A percentile compares a stretch with the other conserved stretches of the same genome.
phyloP scores from a whole-genome alignment of 495 filamentous ascomycete species.

The Neurospora tetraspora region DNA sequence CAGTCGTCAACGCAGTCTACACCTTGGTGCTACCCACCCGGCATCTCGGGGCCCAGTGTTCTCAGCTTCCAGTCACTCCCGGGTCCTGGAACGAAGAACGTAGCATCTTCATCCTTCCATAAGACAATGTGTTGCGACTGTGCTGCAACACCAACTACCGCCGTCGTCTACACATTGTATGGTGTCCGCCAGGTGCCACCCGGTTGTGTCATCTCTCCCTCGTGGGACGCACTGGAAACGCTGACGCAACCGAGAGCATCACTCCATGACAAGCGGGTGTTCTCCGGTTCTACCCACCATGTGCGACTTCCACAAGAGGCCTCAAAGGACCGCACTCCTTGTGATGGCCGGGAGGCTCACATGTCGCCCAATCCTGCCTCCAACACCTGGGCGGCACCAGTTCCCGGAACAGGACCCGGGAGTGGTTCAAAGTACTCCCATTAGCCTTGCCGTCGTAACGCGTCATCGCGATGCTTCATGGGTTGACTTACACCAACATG shows the following conservation, averaged over 20 bases:
- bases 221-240: neutral
- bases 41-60: neutral
- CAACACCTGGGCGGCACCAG: neutral
- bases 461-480: neutral
- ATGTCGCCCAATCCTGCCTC: neutral
- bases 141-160: neutral
- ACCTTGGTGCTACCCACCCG: neutral
- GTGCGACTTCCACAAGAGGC: neutral
- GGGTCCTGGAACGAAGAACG: neutral
- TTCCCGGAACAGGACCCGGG: neutral
- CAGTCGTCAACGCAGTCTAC: neutral
- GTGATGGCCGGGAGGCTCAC: neutral
- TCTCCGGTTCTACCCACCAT: neutral
- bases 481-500: neutral
- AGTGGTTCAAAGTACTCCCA: neutral
- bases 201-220: neutral
- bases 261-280: neutral
- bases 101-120: neutral
- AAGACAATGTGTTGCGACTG: neutral
- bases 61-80: neutral
- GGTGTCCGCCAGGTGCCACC: neutral
- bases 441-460: neutral
- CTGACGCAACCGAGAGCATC: neutral
- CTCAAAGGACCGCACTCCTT: neutral
- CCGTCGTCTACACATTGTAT: neutral